phyloP scores from a whole-genome alignment of 2,329 filamentous ascomycete genomes.

The Hysterium pulicare region DNA sequence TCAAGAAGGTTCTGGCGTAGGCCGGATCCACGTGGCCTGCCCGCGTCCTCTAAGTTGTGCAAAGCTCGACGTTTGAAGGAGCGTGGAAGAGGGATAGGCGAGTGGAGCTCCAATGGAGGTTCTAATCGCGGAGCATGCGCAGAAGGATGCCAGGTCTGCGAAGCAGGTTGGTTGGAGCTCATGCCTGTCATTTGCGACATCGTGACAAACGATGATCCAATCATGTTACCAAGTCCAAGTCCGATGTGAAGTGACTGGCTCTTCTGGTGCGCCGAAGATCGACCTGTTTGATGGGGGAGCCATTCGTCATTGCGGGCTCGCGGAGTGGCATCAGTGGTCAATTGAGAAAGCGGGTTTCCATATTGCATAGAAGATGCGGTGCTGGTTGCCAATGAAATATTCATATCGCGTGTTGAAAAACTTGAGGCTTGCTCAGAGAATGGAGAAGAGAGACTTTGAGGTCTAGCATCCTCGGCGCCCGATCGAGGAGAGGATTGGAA shows the following conservation, averaged over 20 bases:
- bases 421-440: constrained; percentile 22
- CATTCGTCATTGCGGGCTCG: constrained; percentile 38
- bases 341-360: constrained; percentile 46
- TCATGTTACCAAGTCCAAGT: constrained; percentile 38
- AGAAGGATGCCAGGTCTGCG: constrained; percentile 33
- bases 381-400: constrained; percentile 49
- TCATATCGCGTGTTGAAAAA: constrained; percentile 50
- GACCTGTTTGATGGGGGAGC: constrained; percentile 36
- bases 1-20: constrained; percentile 43
- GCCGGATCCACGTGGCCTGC: constrained; percentile 39
- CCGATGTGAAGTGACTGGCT: constrained; percentile 49
- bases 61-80: constrained; percentile 58
- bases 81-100: constrained; percentile 49
- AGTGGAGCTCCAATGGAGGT: constrained; percentile 56
- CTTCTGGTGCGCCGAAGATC: constrained; percentile 51
- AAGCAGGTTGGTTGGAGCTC: constrained; percentile 23
- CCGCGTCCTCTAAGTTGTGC: constrained; percentile 50
- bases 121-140: constrained; percentile 34
- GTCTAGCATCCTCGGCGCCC: constrained; percentile 23
- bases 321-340: constrained; percentile 37
- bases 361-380: constrained; percentile 52
- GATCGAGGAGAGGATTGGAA: constrained; percentile 41
- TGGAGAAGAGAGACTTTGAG: constrained; percentile 40
- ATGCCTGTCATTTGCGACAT: constrained; percentile 26
- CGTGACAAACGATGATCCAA: constrained; percentile 44